Conservation (phyloP, 176 grass and related monocot species). For the Avena eriantha region DNA sequence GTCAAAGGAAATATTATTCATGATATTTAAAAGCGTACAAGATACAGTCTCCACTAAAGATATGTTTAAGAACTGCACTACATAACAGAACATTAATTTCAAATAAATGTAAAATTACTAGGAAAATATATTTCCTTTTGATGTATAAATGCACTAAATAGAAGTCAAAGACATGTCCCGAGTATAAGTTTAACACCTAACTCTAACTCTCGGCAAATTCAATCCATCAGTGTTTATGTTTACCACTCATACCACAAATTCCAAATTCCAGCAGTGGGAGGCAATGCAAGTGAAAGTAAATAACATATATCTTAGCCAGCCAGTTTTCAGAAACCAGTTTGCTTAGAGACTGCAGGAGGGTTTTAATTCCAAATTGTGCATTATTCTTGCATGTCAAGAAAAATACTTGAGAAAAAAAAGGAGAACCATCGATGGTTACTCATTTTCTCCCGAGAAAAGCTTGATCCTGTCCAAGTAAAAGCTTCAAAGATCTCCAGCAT, state of each 20-base stretch:
- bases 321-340: background rate
- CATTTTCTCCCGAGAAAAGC: background rate
- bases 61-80: background rate
- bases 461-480: background rate
- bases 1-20: background rate
- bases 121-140: too few species aligned
- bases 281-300: background rate
- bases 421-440: background rate
- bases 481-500: background rate
- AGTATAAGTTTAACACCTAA: background rate
- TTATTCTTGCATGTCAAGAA: background rate
- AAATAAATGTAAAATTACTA: background rate
- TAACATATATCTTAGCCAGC: background rate
- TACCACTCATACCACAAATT: background rate
- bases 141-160: background rate
- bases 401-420: background rate
- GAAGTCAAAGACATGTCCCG: background rate
- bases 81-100: background rate
- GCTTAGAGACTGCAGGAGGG: background rate
- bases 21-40: background rate
- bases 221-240: background rate
- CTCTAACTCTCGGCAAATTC: background rate
- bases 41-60: background rate
- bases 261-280: background rate
- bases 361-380: background rate